Conservation (phyloP, 176 grass and related monocot species). For the Aechmea fasciata region DNA sequence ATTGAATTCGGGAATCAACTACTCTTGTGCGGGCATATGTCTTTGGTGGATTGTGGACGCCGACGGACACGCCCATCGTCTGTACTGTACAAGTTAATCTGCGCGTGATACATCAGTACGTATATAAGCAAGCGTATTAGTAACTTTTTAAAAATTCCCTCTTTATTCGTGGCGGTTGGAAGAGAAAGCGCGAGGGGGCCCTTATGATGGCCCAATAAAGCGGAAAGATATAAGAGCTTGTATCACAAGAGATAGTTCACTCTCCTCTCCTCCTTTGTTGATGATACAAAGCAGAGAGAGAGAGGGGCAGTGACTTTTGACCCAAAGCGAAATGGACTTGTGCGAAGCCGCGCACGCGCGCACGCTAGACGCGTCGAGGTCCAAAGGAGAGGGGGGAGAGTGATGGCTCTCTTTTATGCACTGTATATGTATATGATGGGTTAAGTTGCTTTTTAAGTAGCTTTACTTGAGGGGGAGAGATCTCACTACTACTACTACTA, state of each 20-base stretch:
- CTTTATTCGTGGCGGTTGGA: too few species aligned
- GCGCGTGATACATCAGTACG: too few species aligned
- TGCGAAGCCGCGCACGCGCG: not conserved
- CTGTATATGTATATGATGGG: not conserved
- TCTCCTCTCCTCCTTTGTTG: not conserved
- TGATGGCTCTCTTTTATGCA: not conserved
- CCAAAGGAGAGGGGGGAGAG: too few species aligned
- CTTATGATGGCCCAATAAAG: slow-evolving; percentile 27
- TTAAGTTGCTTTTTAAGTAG: not conserved
- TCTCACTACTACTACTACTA: too few species aligned
- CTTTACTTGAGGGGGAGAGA: too few species aligned
- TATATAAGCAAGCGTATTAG: too few species aligned
- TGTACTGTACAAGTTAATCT: too few species aligned
- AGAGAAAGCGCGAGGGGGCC: not conserved
- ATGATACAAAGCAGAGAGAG: slow-evolving; percentile 7
- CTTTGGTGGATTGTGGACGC: too few species aligned
- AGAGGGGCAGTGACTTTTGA: slow-evolving; percentile 8
- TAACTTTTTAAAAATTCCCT: too few species aligned
- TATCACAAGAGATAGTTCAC: slow-evolving; percentile 1
- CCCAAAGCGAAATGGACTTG: not conserved
- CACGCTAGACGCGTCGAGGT: not conserved
- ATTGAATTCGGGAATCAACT: not conserved
- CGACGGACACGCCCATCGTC: too few species aligned
- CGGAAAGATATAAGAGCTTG: not conserved
- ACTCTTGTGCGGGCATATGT: too few species aligned